These are phyloP conservation scores for Paecilomyces sp. DNA, from an alignment of 2,329 filamentous ascomycete genomes.

Conservation along the genomic window DNA sequence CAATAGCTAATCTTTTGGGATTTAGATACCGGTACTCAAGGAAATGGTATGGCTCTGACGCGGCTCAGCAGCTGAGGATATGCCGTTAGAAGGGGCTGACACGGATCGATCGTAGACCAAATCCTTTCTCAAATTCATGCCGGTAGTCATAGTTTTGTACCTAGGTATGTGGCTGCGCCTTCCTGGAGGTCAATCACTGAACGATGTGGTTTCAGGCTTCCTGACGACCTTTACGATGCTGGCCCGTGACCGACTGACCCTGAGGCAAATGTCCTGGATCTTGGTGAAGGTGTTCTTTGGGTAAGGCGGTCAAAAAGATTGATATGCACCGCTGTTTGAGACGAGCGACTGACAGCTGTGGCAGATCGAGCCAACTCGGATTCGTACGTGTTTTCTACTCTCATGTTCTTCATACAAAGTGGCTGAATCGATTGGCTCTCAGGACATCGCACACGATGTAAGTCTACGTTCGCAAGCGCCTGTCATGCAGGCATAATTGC, in stretches of 20 bases:
- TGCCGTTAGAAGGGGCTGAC: slow-evolving; percentile 18
- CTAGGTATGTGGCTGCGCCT: slow-evolving; percentile 45
- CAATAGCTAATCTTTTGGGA: slow-evolving; percentile 5
- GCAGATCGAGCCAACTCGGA: slow-evolving; percentile 48
- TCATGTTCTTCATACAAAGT: slow-evolving; percentile 21
- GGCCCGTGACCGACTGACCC: slow-evolving; percentile 49
- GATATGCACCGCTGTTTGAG: slow-evolving; percentile 10
- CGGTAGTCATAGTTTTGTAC: slow-evolving; percentile 74
- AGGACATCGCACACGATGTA: slow-evolving; percentile 33
- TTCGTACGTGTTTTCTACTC: slow-evolving; percentile 42
- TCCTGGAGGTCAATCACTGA: slow-evolving; percentile 6
- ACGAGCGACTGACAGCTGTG: slow-evolving; percentile 15
- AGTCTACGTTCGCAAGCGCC: slow-evolving; percentile 20
- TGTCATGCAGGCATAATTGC: slow-evolving; percentile 22
- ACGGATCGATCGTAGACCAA: slow-evolving; percentile 49
- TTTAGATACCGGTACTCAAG: slow-evolving; percentile 74
- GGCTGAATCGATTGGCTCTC: slow-evolving; percentile 34
- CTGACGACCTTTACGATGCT: slow-evolving; percentile 67
- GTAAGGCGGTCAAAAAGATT: slow-evolving; percentile 25
- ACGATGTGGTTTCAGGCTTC: slow-evolving; percentile 51
- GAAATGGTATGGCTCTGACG: slow-evolving; percentile 59
- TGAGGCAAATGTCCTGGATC: slow-evolving; percentile 53
- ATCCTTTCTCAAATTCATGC: slow-evolving; percentile 78
- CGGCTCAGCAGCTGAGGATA: neutral
- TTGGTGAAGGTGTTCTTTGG: slow-evolving; percentile 58